Evolutionary conservation across 2,329 filamentous ascomycete species (phyloP), one percentile per base, ranked within the genome.

Genomic region (Coniella lustricola): DNA sequence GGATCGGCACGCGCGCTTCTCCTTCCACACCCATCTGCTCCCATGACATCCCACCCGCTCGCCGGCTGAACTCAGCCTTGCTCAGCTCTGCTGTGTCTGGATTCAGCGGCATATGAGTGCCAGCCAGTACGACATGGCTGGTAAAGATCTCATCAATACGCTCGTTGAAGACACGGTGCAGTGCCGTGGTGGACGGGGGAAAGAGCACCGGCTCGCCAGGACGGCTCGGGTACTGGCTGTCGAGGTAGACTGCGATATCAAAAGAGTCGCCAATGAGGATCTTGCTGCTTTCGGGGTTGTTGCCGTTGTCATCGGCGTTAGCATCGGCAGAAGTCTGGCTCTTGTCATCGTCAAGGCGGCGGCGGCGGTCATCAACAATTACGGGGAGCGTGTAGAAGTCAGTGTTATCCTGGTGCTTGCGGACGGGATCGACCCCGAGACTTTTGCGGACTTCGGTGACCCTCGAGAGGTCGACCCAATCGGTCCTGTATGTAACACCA

Each of bases 191-290:
- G 18, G 42, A 22, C 4, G 13, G 20, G 9, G 49, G 41, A 14
- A 51, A 49, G 3, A 51, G 36, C 5, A 29, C 36, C 3, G 41
- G 41, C 29, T 69, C 60, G 21, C 43, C 43, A 13, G 29, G 33
- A 2, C 35, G 31, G 25, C 61, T 49, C 0, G 77, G 76, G 47
- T 76, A 81, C 0, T 60, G 67, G 1, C 69, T 62, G 20, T 84
- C 72, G 2, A 85, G 67, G 56, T 82, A 76, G 21, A 73, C 62
- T 7, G 81, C 82, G 51, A 85, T 85, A 45, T 84, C 81, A 57
- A 83, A 82, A 2, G 79, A 79, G 63, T 85, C 82, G 4, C 81
- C 81, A 10, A 29, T 10, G 5, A 29, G 25, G 10, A 29, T 29
- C 5, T 10, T 29, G 25, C 25, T 29, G 25, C 10, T n/a, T n/a